Evolutionary conservation across 2,329 filamentous ascomycete species (phyloP).

Genomic region (Aureobasidium pullulans): DNA sequence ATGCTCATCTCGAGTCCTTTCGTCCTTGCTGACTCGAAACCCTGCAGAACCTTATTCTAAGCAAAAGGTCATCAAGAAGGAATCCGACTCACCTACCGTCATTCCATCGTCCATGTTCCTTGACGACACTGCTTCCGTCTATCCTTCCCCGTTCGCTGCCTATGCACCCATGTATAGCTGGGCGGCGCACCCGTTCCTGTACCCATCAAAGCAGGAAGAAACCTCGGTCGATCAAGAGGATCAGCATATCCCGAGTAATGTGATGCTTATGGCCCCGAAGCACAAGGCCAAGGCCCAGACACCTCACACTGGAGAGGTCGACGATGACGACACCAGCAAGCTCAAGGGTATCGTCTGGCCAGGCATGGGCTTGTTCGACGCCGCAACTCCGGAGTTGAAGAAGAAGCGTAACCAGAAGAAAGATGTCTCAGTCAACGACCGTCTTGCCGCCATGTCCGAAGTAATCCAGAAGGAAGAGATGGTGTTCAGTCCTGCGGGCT

Average conservation of each 20-base stretch:
- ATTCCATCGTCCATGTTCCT: conserved; percentile 23
- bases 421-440: conserved; percentile 59
- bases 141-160: not conserved
- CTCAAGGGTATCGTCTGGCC: conserved; percentile 69
- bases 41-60: not conserved
- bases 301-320: not conserved
- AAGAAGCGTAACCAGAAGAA: conserved; percentile 74
- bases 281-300: not conserved
- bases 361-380: conserved; percentile 76
- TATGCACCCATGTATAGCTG: conserved; percentile 8
- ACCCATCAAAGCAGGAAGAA: not conserved
- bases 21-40: not conserved
- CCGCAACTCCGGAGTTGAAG: conserved; percentile 65
- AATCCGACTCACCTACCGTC: not conserved
- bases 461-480: conserved; percentile 57
- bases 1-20: not conserved
- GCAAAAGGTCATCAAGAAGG: not conserved
- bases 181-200: not conserved
- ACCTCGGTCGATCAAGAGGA: conserved; percentile 17
- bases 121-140: not conserved
- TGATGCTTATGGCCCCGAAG: not conserved
- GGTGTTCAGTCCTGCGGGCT: conserved; percentile 47
- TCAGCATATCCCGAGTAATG: conserved; percentile 20
- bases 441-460: conserved; percentile 58
- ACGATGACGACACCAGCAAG: conserved; percentile 36